These are phyloP conservation scores for Cystobasidiaceae sp. DNA, from an alignment of 1,284 basidiomycete species.

Conservation along the genomic window DNA sequence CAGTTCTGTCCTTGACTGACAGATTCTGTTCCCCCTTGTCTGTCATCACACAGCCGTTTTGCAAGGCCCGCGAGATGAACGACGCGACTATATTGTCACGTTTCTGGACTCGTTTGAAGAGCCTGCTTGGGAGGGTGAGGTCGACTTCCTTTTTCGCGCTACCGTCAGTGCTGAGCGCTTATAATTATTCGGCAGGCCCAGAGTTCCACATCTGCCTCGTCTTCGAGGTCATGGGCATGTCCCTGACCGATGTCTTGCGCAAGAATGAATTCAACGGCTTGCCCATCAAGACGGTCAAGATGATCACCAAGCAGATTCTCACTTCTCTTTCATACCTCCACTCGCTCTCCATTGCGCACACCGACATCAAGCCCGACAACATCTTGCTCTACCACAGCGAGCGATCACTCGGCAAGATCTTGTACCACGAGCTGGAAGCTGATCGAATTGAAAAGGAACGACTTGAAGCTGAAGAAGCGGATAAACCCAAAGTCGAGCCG, in stretches of 20 bases:
- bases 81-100: conserved; percentile 10
- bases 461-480: not conserved
- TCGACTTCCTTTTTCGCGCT: not conserved
- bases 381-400: conserved; percentile 24
- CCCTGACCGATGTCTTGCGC: conserved; percentile 22
- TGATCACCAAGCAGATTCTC: conserved; percentile 20
- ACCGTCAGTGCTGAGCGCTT: not conserved
- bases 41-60: conserved; percentile 6
- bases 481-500: conserved; percentile 8
- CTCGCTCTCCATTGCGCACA: conserved; percentile 15
- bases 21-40: not conserved
- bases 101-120: conserved; percentile 25
- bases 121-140: not conserved
- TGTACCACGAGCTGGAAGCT: not conserved
- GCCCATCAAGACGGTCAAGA: conserved; percentile 21
- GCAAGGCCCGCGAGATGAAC: conserved; percentile 21
- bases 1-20: not conserved
- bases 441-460: not conserved
- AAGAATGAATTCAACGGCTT: conserved; percentile 23
- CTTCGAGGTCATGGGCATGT: conserved; percentile 31
- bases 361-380: conserved; percentile 31
- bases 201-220: conserved; percentile 23
- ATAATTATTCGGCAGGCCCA: not conserved
- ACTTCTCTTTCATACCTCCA: conserved; percentile 22
- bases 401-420: not conserved